Base-by-base conservation (phyloP, 805 yeast genomes). In the Nematodospora valgi region DNA sequence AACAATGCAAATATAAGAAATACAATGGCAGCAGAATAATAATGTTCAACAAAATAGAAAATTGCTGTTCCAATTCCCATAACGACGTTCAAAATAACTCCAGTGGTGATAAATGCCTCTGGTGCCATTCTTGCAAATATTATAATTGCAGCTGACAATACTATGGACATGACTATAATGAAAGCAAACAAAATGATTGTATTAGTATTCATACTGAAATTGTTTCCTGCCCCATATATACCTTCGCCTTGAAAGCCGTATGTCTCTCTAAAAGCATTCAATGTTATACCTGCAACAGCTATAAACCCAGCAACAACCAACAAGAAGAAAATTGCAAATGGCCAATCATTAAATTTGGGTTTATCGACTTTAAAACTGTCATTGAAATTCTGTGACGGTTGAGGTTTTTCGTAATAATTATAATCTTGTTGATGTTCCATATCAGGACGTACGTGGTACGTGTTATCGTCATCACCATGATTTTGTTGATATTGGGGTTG, bases 1-100 rank as follows among this genome's bases (percentile, higher is more conserved):
- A 82, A 57, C 2, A 72, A 51, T 0, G 88, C 72, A 56, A 85
- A 83, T 1, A 81, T 70, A 43, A 83, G 60, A 45, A 81, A 82
- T 23, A 82, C 87, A 41, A 85, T 67, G 2, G 87, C 96, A 0
- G 94, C 91, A 4, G 91, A 80, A 67, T 81, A 86, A 58, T 85
- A 83, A 21, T 69, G 64, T 45, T 73, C 68, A 1, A 71, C 79
- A 48, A 88, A 70, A 51, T 83, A 85, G 58, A 76, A 81, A 46
- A 88, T 80, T 4, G 87, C 76, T 5, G 94, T 80, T 12, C 84
- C 95, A 18, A 86, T 48, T 3, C 91, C 86, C 38, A 85, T 57
- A 2, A 78, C 47, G 9, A 86, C 68, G 51, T 86, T 86, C 31
- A 80, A 59, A 21, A 84, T 65, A 44, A 87, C 72, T 2, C 94